These are phyloP conservation scores for Termitomyces sp. DNA, from an alignment of 768 basidiomycete genomes.

Conservation along the genomic window DNA sequence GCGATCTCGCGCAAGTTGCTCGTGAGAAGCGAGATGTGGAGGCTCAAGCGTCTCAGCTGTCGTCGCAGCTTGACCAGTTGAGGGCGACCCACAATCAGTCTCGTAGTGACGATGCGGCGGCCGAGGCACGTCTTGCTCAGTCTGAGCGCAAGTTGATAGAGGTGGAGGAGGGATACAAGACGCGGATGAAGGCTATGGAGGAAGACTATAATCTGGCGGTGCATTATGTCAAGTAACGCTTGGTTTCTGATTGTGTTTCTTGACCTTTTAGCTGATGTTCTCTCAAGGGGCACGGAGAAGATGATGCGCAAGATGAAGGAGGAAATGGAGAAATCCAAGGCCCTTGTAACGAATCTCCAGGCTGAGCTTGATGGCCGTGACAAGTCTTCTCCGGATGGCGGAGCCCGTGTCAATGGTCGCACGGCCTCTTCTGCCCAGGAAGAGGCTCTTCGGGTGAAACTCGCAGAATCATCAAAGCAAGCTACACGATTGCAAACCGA, in stretches of 20 bases:
- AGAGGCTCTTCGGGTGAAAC: constrained; percentile 61
- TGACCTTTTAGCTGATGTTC: constrained; percentile 7
- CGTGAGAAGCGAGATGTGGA: constrained; percentile 74
- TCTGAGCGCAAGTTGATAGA: constrained; percentile 77
- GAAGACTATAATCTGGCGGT: constrained; percentile 96
- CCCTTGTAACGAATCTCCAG: constrained; percentile 71
- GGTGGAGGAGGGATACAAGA: constrained; percentile 71
- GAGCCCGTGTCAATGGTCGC: constrained; percentile 59
- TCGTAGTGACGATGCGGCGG: constrained; percentile 20
- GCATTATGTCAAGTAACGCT: constrained; percentile 88
- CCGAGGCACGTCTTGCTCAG: constrained; percentile 43
- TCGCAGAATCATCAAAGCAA: constrained; percentile 76
- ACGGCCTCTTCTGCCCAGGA: constrained; percentile 78
- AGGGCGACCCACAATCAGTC: constrained; percentile 55
- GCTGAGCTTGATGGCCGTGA: constrained; percentile 71
- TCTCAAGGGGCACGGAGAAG: constrained; percentile 84
- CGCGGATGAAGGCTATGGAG: constrained; percentile 83
- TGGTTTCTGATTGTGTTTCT: constrained; percentile 1
- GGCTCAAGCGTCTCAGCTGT: constrained; percentile 56
- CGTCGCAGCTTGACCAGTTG: constrained; percentile 59
- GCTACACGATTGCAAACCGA: constrained; percentile 64
- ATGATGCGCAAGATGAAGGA: constrained; percentile 97
- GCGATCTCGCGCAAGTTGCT: constrained; percentile 61
- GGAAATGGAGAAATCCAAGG: constrained; percentile 89
- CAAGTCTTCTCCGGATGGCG: constrained; percentile 40